Evolutionary conservation across 352 stramenopile species (phyloP).

Genomic region (Blastocystis sp.): DNA sequence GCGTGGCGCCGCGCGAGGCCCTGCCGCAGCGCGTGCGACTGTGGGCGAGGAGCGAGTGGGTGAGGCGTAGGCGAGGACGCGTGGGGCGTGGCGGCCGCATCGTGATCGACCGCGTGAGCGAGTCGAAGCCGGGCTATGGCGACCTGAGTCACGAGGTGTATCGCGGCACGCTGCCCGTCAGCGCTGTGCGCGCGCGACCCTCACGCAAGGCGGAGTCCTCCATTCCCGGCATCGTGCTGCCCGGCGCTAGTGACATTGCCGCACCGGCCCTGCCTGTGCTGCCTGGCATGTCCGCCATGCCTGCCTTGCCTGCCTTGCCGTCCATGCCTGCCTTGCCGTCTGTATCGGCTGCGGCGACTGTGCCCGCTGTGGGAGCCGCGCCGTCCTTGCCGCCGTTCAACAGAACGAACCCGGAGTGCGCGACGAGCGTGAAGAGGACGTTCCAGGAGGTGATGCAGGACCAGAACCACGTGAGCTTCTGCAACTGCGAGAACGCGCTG

Average conservation of each 20-base stretch:
- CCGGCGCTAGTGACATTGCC: too few species aligned
- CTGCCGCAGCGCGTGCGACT: constrained; percentile 2
- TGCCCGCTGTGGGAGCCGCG: background rate
- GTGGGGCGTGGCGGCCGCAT: constrained; percentile 48
- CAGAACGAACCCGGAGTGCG: background rate
- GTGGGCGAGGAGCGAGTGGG: background rate
- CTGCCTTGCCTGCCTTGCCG: background rate
- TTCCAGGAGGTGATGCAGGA: constrained; percentile 31
- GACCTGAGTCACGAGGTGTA: constrained; percentile 25
- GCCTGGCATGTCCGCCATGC: too few species aligned
- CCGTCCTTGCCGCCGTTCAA: background rate
- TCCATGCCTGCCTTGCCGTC: background rate
- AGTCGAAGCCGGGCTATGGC: constrained; percentile 24
- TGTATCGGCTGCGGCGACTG: too few species aligned
- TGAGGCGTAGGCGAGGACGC: background rate
- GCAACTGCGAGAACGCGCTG: constrained; percentile 3
- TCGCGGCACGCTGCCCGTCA: background rate
- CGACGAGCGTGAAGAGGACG: background rate
- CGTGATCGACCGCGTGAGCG: constrained; percentile 27
- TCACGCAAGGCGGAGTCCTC: background rate
- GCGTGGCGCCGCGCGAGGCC: too few species aligned
- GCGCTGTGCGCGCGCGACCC: background rate
- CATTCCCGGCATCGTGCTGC: background rate
- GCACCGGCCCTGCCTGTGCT: too few species aligned
- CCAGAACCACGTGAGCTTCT: background rate